A percentile compares a stretch with the other conserved stretches of the same genome.
These are phyloP conservation scores for Chaetomidium leptoderma DNA, from an alignment of 495 filamentous ascomycete genomes.

Conservation along the genomic window DNA sequence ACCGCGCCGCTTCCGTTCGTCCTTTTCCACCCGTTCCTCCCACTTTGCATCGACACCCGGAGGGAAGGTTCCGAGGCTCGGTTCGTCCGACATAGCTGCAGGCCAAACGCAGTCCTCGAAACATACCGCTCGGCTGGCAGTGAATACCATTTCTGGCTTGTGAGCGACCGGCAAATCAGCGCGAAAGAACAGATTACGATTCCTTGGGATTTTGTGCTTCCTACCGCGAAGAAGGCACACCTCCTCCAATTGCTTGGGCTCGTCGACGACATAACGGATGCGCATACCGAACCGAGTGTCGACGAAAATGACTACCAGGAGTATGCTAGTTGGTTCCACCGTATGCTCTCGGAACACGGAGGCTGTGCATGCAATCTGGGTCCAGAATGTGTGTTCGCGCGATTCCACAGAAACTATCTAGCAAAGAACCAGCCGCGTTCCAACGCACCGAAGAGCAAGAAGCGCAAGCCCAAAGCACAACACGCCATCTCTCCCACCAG, in stretches of 20 bases:
- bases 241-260: slow-evolving; percentile 50
- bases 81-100: slow-evolving; percentile 83
- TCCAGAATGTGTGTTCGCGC: slow-evolving; percentile 62
- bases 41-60: slow-evolving; percentile 87
- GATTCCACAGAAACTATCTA: slow-evolving; percentile 65
- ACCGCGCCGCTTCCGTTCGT: slow-evolving; percentile 80
- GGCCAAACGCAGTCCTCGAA: slow-evolving; percentile 75
- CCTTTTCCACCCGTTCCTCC: slow-evolving; percentile 74
- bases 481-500: slow-evolving; percentile 60
- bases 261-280: slow-evolving; percentile 39
- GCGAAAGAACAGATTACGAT: slow-evolving; percentile 53
- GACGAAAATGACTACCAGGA: slow-evolving; percentile 50
- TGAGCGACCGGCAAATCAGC: slow-evolving; percentile 68
- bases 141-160: slow-evolving; percentile 84
- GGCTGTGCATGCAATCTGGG: slow-evolving; percentile 76
- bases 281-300: slow-evolving; percentile 36
- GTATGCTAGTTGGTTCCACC: slow-evolving; percentile 56
- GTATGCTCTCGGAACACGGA: slow-evolving; percentile 77
- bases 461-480: slow-evolving; percentile 52
- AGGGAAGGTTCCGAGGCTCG: slow-evolving; percentile 77
- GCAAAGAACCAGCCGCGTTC: slow-evolving; percentile 42
- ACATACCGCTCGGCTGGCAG: slow-evolving; percentile 70
- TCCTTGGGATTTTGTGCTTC: slow-evolving; percentile 52
- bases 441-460: slow-evolving; percentile 59
- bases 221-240: slow-evolving; percentile 39